Conservation (phyloP, 2,329 filamentous ascomycete species). For the Geosmithia putterillii region DNA sequence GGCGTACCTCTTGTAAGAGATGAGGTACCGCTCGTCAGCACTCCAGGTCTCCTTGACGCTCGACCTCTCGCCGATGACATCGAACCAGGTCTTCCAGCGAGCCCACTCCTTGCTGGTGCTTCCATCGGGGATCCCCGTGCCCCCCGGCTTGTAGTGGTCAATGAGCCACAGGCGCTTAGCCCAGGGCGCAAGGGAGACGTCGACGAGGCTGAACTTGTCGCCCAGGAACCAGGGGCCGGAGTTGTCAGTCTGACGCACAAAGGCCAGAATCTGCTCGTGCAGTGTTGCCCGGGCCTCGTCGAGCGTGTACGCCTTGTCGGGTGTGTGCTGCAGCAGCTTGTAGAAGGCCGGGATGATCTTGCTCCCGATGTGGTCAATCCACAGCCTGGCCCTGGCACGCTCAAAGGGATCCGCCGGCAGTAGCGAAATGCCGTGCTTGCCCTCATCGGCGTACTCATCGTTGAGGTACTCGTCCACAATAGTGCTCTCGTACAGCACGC, state of each 20-base stretch:
- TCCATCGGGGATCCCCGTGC: slow-evolving; percentile 35
- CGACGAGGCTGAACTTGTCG: slow-evolving; percentile 49
- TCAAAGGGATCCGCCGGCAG: slow-evolving; percentile 52
- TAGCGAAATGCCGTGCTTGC: slow-evolving; percentile 30
- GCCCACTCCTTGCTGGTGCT: slow-evolving; percentile 45
- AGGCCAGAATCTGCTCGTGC: slow-evolving; percentile 42
- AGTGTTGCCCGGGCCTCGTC: slow-evolving; percentile 46
- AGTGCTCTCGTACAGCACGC: slow-evolving; percentile 59
- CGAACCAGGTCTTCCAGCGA: slow-evolving; percentile 53
- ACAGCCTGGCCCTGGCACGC: slow-evolving; percentile 53
- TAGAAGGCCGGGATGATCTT: slow-evolving; percentile 61
- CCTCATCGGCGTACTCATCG: slow-evolving; percentile 46
- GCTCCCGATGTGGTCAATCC: slow-evolving; percentile 60
- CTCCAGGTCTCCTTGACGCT: slow-evolving; percentile 60
- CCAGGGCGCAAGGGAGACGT: slow-evolving; percentile 64
- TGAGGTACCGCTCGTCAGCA: slow-evolving; percentile 52
- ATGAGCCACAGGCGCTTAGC: slow-evolving; percentile 60
- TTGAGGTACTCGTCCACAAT: slow-evolving; percentile 68
- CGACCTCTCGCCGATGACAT: slow-evolving; percentile 42
- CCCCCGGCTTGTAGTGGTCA: slow-evolving; percentile 57
- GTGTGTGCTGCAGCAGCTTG: slow-evolving; percentile 43
- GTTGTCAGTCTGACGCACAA: slow-evolving; percentile 48
- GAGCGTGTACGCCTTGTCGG: slow-evolving; percentile 33
- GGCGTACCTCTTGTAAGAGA: slow-evolving; percentile 56
- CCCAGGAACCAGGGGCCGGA: slow-evolving; percentile 48